A percentile compares a stretch with the other conserved stretches of the same genome.
Conservation (phyloP, 2,329 filamentous ascomycete genomes). For the Monosporascus sp. region DNA sequence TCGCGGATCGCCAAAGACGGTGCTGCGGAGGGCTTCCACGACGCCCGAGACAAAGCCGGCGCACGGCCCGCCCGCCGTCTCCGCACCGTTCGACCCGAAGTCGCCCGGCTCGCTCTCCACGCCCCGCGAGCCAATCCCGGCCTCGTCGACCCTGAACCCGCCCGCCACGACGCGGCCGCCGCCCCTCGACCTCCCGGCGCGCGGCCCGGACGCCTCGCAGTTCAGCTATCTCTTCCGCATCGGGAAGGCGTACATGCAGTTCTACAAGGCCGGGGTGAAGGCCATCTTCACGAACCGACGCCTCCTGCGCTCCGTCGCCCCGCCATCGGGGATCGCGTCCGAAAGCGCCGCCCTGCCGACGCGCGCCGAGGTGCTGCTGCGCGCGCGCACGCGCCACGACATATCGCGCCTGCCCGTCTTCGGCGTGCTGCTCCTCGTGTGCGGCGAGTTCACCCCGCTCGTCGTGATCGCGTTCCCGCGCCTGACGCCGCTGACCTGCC, state of each 20-base stretch:
- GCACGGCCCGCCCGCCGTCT: not conserved
- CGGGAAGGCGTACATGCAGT: conserved; percentile 71
- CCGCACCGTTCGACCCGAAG: conserved; percentile 5
- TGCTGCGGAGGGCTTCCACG: too few species aligned
- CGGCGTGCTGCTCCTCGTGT: conserved; percentile 65
- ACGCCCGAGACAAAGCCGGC: too few species aligned
- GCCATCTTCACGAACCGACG: conserved; percentile 65
- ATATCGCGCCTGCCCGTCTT: conserved; percentile 75
- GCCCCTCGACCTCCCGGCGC: conserved; percentile 56
- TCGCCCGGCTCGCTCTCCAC: not conserved
- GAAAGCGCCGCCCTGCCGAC: conserved; percentile 49
- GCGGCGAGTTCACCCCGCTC: conserved; percentile 82
- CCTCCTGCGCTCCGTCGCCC: conserved; percentile 38
- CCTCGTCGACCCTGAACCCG: conserved; percentile 55
- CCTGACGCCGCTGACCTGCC: conserved; percentile 74
- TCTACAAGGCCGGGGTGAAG: conserved; percentile 83
- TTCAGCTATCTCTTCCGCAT: conserved; percentile 52
- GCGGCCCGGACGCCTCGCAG: conserved; percentile 38
- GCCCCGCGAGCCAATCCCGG: conserved; percentile 6
- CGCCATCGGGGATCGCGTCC: conserved; percentile 33
- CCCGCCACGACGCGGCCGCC: conserved; percentile 69
- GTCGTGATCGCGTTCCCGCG: conserved; percentile 65
- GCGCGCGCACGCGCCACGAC: conserved; percentile 65
- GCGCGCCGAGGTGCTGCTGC: conserved; percentile 66
- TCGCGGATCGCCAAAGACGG: not conserved